Percentiles rank a stretch among this genome's conserved stretches.
phyloP scores from a whole-genome alignment of 2,329 filamentous ascomycete genomes.

The Fusarium nodosum region DNA sequence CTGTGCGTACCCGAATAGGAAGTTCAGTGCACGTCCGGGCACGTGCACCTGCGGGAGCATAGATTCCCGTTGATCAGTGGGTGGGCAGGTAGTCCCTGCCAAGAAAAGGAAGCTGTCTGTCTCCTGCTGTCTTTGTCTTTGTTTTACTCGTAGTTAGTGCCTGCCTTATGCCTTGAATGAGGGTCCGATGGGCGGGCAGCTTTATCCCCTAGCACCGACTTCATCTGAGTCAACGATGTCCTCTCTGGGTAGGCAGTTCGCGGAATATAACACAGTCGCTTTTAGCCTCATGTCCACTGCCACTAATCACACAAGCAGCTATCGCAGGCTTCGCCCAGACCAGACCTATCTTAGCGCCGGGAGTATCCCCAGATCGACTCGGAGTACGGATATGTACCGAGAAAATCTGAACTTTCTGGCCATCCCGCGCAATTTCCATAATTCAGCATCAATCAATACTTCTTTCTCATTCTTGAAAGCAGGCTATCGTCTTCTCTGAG shows the following conservation, averaged over 20 bases:
- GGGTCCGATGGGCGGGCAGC: not conserved
- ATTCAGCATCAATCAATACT: slow-evolving; percentile 2
- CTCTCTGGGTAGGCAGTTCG: not conserved
- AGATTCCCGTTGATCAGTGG: slow-evolving; percentile 43
- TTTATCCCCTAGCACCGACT: slow-evolving; percentile 4
- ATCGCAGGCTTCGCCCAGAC: slow-evolving; percentile 28
- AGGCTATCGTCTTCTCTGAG: not conserved
- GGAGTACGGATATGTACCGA: slow-evolving; percentile 32
- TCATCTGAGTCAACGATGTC: slow-evolving; percentile 6
- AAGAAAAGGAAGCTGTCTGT: slow-evolving; percentile 35
- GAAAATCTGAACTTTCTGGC: slow-evolving; percentile 37
- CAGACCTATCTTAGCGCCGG: slow-evolving; percentile 39
- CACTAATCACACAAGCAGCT: slow-evolving; percentile 9
- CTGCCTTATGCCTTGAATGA: slow-evolving; percentile 1
- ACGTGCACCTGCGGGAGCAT: slow-evolving; percentile 42
- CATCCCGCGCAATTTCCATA: slow-evolving; percentile 27
- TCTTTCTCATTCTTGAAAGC: not conserved
- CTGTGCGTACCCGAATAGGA: slow-evolving; percentile 36
- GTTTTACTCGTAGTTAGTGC: not conserved
- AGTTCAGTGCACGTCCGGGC: slow-evolving; percentile 38
- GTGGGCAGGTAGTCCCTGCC: slow-evolving; percentile 28
- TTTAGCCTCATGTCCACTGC: slow-evolving; percentile 11
- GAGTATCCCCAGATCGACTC: slow-evolving; percentile 42
- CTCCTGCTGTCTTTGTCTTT: not conserved
- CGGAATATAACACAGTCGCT: not conserved